These are phyloP conservation scores for Coemansia sp. DNA, from an alignment of 192 early-diverging fungal genomes.

Conservation along the genomic window DNA sequence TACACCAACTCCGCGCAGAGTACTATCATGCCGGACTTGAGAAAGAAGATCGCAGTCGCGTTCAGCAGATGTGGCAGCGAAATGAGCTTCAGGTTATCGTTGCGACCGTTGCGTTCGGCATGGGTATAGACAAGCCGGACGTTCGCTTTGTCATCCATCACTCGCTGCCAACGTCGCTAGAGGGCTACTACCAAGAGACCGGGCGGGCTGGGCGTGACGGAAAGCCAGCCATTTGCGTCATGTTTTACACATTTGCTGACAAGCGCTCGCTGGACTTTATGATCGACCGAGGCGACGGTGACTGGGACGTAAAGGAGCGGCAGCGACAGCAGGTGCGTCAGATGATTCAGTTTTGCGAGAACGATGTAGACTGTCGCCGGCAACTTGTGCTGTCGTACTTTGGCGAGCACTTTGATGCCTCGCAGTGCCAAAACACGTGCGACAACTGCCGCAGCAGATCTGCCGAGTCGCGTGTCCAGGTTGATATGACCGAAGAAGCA, in stretches of 20 bases:
- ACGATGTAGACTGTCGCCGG: slow-evolving; percentile 83
- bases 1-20: slow-evolving; percentile 60
- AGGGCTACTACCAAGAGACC: slow-evolving; percentile 97
- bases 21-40: slow-evolving; percentile 91
- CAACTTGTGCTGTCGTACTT: slow-evolving; percentile 87
- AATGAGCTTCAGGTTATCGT: slow-evolving; percentile 80
- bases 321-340: slow-evolving; percentile 62
- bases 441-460: slow-evolving; percentile 76
- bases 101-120: slow-evolving; percentile 96
- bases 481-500: slow-evolving; percentile 60
- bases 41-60: slow-evolving; percentile 68
- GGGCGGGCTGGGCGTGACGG: slow-evolving; percentile 96
- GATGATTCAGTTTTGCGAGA: slow-evolving; percentile 82
- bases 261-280: slow-evolving; percentile 70
- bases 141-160: slow-evolving; percentile 96
- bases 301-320: slow-evolving; percentile 77
- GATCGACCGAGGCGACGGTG: slow-evolving; percentile 83
- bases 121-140: slow-evolving; percentile 97
- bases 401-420: slow-evolving; percentile 75
- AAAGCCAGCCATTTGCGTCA: slow-evolving; percentile 72
- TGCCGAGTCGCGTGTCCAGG: slow-evolving; percentile 20
- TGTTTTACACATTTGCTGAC: slow-evolving; percentile 81
- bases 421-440: slow-evolving; percentile 72
- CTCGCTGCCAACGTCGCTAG: slow-evolving; percentile 82
- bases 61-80: slow-evolving; percentile 83